These are phyloP conservation scores for Gossypium anomalum DNA, from an alignment of 345 rosid species.

Conservation along the genomic window DNA sequence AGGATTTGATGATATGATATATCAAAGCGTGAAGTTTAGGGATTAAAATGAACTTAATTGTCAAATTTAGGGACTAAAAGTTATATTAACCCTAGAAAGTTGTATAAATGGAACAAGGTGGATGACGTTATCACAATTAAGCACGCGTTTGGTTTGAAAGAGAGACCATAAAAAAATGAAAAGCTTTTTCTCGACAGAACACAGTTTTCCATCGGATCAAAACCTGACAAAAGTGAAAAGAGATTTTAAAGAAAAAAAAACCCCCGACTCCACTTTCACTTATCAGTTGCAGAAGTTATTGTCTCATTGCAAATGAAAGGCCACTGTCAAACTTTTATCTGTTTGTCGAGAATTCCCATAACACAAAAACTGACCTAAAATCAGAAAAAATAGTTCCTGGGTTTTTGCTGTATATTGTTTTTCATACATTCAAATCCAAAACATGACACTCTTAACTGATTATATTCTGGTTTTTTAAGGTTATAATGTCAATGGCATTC, in stretches of 20 bases:
- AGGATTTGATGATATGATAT: no score
- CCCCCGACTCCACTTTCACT: conserved; percentile 15
- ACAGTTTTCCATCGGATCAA: conserved; percentile 31
- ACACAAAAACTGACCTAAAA: conserved; percentile 19
- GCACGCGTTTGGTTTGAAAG: conserved; percentile 39
- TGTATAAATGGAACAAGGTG: conserved; percentile 8
- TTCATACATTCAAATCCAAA: neutral
- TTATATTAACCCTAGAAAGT: neutral
- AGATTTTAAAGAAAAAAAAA: conserved; percentile 2
- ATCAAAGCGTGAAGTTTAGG: no score
- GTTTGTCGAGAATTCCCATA: conserved; percentile 40
- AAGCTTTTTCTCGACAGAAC: neutral
- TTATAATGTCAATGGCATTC: neutral
- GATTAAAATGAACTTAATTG: no score
- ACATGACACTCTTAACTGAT: conserved; percentile 10
- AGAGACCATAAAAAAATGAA: conserved; percentile 6
- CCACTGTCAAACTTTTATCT: conserved; percentile 37
- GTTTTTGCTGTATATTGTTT: neutral
- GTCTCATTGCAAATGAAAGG: conserved; percentile 31
- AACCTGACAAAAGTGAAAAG: conserved; percentile 22
- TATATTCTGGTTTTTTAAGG: conserved; percentile 18
- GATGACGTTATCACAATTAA: conserved; percentile 41
- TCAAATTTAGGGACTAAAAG: no score
- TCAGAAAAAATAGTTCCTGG: neutral
- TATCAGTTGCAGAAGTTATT: conserved; percentile 24